Evolutionary conservation across 23 red algal genomes (phyloP), one percentile per base, ranked within the genome.

Genomic region (Gracilaria gracilis): DNA sequence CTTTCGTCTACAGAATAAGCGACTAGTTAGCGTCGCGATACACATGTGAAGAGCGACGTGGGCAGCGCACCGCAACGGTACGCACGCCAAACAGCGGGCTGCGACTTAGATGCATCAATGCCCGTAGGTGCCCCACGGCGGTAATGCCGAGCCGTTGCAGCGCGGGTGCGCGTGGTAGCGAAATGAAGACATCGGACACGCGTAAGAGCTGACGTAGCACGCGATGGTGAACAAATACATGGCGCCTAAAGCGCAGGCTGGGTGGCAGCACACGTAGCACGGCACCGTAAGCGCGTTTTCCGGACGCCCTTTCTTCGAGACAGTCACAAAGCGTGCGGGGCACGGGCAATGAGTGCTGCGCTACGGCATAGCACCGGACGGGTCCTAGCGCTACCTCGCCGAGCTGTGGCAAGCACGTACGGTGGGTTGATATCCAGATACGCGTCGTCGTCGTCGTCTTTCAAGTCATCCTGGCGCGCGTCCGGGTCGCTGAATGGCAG

Each of bases 1-100:
- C 46, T 38, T 95, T 95, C 93, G 91, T 95, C 93, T 87, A 95
- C 11, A 95, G 55, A 29, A 95, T 83, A 19, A 95, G 58, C 21
- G 57, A 75, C 9, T 86, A 87, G 47, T 90, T 91, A 11, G 53
- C 50, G 70, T 95, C 94, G 23, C 62, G 64, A 38, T 92, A 36
- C 19, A 38, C 64, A 51, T 92, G 87, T 5, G 46, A 62, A 0
- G 67, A 61, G 31, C 82, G 19, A 12, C 80, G 46, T 6, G 87
- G 86, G 67, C 94, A 96, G n/a, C 65, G 67, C 49, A 64, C 94
- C 13, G 86, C 59, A 17, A 96, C 94, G 0, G 88, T 91, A 23
- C 94, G 79, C 24, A 69, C 57, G 50, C 88, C 81, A 6, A 72
- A 66, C 39, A 61, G 44, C 36, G 94, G 88, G 35, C 29, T 67